Conservation (phyloP, 73 alveolate genomes). For the Effrenium voratum region DNA sequence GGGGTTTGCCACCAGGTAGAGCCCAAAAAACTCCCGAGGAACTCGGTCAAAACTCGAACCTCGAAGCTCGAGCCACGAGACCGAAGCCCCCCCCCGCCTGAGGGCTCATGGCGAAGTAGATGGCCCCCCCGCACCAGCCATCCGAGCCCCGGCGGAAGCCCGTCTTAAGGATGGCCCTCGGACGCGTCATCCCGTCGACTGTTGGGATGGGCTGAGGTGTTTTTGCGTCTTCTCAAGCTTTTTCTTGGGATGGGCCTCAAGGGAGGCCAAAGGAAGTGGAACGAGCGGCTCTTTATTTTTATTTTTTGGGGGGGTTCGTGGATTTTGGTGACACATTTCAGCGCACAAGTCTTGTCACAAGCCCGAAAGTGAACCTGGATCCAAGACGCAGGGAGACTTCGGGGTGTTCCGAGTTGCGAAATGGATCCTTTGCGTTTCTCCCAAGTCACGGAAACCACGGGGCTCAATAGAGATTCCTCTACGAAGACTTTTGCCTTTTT, state of each 20-base stretch:
- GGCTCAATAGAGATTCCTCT: too few species aligned
- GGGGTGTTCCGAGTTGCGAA: too few species aligned
- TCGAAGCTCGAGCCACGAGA: not conserved
- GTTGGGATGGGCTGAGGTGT: not conserved
- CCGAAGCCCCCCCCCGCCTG: too few species aligned
- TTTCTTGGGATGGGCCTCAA: not conserved
- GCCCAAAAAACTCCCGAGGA: not conserved
- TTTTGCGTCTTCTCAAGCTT: not conserved
- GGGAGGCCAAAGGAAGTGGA: not conserved
- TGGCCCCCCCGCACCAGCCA: constrained; percentile 90
- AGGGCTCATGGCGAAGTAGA: constrained; percentile 82
- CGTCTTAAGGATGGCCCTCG: constrained; percentile 45
- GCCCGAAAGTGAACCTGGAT: not conserved
- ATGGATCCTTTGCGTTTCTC: too few species aligned
- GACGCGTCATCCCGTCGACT: not conserved
- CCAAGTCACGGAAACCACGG: too few species aligned
- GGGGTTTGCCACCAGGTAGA: too few species aligned
- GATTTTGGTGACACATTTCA: not conserved
- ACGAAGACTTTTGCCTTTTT: too few species aligned
- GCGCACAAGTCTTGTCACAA: not conserved
- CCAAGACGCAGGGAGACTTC: too few species aligned
- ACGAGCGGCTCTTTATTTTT: not conserved
- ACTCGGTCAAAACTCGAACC: not conserved
- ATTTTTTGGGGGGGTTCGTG: not conserved
- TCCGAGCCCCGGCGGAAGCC: constrained; percentile 73